Evolutionary conservation across 768 basidiomycete genomes (phyloP).

Genomic region (Mycena sanguinolenta): DNA sequence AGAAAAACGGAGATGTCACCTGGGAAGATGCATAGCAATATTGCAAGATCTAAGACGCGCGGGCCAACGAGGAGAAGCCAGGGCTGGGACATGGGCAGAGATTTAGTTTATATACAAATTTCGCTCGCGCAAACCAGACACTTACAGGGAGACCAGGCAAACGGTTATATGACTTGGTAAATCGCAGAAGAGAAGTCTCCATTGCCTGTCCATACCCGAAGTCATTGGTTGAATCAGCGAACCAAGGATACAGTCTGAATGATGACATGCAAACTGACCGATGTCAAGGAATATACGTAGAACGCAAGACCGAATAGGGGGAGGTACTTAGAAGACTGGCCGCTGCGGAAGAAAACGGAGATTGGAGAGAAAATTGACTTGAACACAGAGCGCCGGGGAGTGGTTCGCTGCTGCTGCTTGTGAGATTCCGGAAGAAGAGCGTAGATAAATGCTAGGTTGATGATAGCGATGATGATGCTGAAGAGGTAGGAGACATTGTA

Average conservation of each 20-base stretch:
- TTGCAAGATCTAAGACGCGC: conserved; percentile 13
- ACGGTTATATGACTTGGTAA: not conserved
- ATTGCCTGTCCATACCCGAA: not conserved
- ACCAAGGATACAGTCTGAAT: no score
- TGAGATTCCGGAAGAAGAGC: conserved; percentile 19
- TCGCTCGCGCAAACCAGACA: not conserved
- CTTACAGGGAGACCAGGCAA: conserved; percentile 4
- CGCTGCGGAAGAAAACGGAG: conserved; percentile 15
- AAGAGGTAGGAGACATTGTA: conserved; percentile 4
- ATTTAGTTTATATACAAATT: no score
- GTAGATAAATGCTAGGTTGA: conserved; percentile 21
- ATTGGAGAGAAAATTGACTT: conserved; percentile 21
- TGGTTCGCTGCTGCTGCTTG: not conserved
- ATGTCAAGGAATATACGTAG: conserved; percentile 18
- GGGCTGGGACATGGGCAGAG: not conserved
- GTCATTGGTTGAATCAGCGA: no score
- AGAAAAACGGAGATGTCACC: not conserved
- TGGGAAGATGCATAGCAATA: conserved; percentile 24
- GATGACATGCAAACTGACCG: not conserved
- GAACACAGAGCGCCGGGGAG: conserved; percentile 3
- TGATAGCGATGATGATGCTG: conserved; percentile 9
- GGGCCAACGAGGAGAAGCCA: conserved; percentile 10
- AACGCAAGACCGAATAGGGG: conserved; percentile 13
- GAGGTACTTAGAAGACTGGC: not conserved
- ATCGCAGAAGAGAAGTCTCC: not conserved